Base-by-base conservation (phyloP, 768 basidiomycete genomes). In the Hemileccinum impolitum region DNA sequence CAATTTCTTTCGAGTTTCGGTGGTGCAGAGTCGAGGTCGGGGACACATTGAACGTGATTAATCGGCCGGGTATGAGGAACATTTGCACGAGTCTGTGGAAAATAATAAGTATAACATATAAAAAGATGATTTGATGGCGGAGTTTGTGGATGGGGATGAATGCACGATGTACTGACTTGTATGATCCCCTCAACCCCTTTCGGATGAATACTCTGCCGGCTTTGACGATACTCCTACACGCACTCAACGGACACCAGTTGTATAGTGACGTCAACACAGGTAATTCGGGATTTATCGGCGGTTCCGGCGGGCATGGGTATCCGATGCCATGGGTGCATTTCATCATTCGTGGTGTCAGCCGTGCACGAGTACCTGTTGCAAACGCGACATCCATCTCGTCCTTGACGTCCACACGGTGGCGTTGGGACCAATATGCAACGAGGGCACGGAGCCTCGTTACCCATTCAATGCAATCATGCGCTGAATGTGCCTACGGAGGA, bases 181-280 rank as follows among this genome's bases (percentile, higher is more conserved):
- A 97, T 68, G 84, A 84, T 19, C 87, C 87, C 51, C 78, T 75
- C 41, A 84, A 63, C 8, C 89, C 89, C 54, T 79, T 76, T 58
- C 85, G 79, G 62, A 83, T 78, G 57, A 80, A 94, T 35, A 91
- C 63, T 42, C 84, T 83, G 0, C 92, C 91, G 8, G 80, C 75
- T 60, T 84, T 84, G 35, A 84, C 64, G 40, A 94, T 81, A 6
- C 90, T 76, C 51, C 81, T 79, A 60, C 95, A 97, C 1, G 81
- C 83, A 32, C 87, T 80, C 52, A 94, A 64, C 2, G 86, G 74
- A 61, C 95, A 97, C 93, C 90, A 93, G 57, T 89, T 88, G 75
- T 89, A 94, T 39, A 93, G 65, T 1, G 76, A 72, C 41, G 77
- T 72, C 40, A 94, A 69, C 12, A 80, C 77, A 4, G 82, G 77